Conservation (phyloP, 345 rosid genomes). For the Tarenaya hassleriana region DNA sequence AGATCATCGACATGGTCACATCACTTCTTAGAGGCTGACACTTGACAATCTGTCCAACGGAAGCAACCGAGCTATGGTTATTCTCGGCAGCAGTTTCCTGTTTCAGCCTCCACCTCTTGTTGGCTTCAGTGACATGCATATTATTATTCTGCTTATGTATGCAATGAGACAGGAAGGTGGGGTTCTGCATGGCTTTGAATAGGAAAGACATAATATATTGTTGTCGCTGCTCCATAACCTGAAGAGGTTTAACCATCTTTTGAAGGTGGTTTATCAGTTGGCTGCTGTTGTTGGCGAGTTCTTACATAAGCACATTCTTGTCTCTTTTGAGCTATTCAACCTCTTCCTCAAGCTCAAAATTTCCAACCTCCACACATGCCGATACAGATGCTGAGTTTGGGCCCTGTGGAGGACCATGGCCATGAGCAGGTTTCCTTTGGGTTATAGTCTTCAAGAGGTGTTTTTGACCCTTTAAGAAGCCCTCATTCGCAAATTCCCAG, state of each 20-base stretch:
- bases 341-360: constrained; percentile 49
- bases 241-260: constrained; percentile 42
- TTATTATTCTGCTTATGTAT: constrained; percentile 44
- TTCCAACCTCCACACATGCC: constrained; percentile 55
- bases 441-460: constrained; percentile 37
- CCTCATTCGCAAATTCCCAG: constrained; percentile 51
- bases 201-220: constrained; percentile 52
- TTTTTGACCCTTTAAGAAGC: no score
- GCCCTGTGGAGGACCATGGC: no score
- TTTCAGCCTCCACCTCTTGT: constrained; percentile 48
- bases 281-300: constrained; percentile 50
- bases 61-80: constrained; percentile 25
- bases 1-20: constrained; percentile 33
- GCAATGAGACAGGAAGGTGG: constrained; percentile 42
- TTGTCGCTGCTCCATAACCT: constrained; percentile 51
- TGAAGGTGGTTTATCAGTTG: constrained; percentile 45
- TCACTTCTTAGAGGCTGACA: constrained; percentile 43
- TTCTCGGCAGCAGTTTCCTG: constrained; percentile 16
- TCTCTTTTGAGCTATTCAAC: constrained; percentile 58
- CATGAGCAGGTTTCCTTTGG: constrained; percentile 42
- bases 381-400: constrained; percentile 23
- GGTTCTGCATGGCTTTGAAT: constrained; percentile 50
- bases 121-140: constrained; percentile 39
- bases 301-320: constrained; percentile 52
- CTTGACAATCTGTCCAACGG: constrained; percentile 49